A percentile compares a stretch with the other conserved stretches of the same genome.
Conservation (phyloP, 352 stramenopile species). For the Pythium aphanidermatum region DNA sequence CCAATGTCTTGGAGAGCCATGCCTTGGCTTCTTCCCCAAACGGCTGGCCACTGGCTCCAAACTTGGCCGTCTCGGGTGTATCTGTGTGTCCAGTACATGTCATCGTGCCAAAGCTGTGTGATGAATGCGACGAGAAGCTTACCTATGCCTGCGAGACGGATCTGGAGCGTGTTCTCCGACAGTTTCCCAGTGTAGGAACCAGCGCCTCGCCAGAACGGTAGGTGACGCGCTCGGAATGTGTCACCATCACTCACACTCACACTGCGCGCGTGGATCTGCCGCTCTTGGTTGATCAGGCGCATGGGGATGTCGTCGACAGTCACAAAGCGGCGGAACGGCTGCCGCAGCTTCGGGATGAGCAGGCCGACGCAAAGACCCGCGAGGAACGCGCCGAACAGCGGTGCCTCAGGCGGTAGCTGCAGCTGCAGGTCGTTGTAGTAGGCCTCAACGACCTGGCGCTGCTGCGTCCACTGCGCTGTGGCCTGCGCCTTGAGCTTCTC, state of each 20-base stretch:
- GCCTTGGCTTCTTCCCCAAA: slow-evolving; percentile 77
- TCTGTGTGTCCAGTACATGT: no score
- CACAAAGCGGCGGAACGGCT: slow-evolving; percentile 60
- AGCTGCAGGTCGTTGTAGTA: slow-evolving; percentile 27
- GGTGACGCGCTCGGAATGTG: slow-evolving; percentile 73
- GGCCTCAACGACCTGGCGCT: slow-evolving; percentile 1
- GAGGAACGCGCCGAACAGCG: slow-evolving; percentile 44
- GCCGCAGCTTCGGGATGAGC: slow-evolving; percentile 43
- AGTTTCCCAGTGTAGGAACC: slow-evolving; percentile 47
- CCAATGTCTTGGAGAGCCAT: slow-evolving; percentile 47
- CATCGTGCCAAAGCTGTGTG: no score
- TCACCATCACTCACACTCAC: slow-evolving; percentile 75
- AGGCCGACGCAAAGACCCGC: slow-evolving; percentile 50
- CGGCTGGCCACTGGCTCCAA: slow-evolving; percentile 65
- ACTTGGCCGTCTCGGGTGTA: slow-evolving; percentile 83
- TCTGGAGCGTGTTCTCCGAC: slow-evolving; percentile 78
- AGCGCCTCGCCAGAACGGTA: slow-evolving; percentile 38
- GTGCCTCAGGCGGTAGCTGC: slow-evolving; percentile 31
- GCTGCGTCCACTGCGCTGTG: slow-evolving; percentile 8
- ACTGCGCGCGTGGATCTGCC: slow-evolving; percentile 36
- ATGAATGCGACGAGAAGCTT: no score
- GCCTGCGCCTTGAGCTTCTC: slow-evolving; percentile 13
- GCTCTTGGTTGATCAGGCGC: slow-evolving; percentile 59
- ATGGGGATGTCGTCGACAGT: slow-evolving; percentile 80
- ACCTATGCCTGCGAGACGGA: slow-evolving; percentile 78